Evolutionary conservation across 768 basidiomycete genomes (phyloP), one percentile per base, ranked within the genome.

Genomic region (Mycena rebaudengoi): DNA sequence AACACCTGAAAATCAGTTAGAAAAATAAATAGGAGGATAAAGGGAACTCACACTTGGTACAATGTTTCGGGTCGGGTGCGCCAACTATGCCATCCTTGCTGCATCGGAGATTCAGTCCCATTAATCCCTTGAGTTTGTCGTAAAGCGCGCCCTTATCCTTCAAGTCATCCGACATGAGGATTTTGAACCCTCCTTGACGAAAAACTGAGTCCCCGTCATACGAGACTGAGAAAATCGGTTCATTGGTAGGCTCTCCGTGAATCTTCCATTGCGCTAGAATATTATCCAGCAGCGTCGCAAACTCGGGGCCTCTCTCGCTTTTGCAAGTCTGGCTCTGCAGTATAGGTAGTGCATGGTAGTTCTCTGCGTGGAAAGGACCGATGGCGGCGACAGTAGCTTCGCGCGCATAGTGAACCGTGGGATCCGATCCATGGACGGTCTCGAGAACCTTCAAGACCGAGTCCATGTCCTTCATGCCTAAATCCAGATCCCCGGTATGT

Each of bases 301-400:
- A 49, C 5, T 51, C 50, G 2, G 53, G 41, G 5, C 48, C 59
- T 23, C 30, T 54, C n/a, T 61, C 60, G 20, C 43, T 43, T n/a
- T 71, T 70, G 48, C 70, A 71, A 4, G 66, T 67, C 4, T 66
- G 57, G 5, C 62, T 53, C 0, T 59, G 58, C 7, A 70, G 33
- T 13, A 71, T 28, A 4, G 69, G 70, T 10, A 54, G 50, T 5
- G 48, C 40, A 5, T 58, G 21, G 14, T 61, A 60, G 14, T 70
- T 60, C 2, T 21, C 16, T 2, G 25, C 37, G 33, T 41, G 49
- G 21, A 62, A 62, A 23, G 51, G n/a, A 5, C 37, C 51, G 18
- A 62, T 21, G 3, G 40, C 51, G 1, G 20, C 35, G 7, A 62
- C 52, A 44, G 60, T 62, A 4, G 60, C 60, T 32, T 62, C 60